Base-by-base conservation (phyloP, 306 rosid genomes). In the Purshia tridentata region DNA sequence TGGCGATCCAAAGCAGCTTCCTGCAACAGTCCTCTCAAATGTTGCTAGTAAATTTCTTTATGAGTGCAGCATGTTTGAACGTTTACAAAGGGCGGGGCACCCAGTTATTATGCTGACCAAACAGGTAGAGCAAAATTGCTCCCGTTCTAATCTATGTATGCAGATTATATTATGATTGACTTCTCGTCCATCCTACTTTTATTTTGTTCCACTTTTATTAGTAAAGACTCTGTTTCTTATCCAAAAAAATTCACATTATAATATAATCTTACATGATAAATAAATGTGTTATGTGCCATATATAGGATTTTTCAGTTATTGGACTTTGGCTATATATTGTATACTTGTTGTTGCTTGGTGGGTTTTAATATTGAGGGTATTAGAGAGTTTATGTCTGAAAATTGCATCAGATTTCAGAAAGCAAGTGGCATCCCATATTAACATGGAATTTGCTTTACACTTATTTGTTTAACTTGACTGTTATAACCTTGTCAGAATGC, bases 1-100 rank as follows among this genome's bases (percentile, higher is more conserved):
- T 70, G 98, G 97, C 45, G 98, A 94, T 76, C 98, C 98, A 49
- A 94, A 94, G 90, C 98, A 94, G 88, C 98, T 94, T 81, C 98
- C 98, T 65, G 98, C 97, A 73, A 91, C 98, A 23, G 95, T 94
- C 52, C 89, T 94, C 59, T 94, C 98, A 69, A 94, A 86, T 78
- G 82, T 89, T 55, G 97, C 97, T 5, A 89, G 96, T 79, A 94
- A 89, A 84, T 94, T 86, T 82, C 87, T 76, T 11, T 94, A 81
- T 63, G 84, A 85, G 77, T 94, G 98, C 82, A 94, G 97, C 86
- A 94, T 94, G 98, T 94, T 94, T 81, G 98, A 94, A 82, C 98
- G 96, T 68, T 69, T 94, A 76, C 98, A 94, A 67, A 91, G 86
- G 85, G 96, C 96, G 71, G 98, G 98, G 45, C 95, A 88, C 88